Conservation (phyloP, 805 yeast genomes). For the Schizosaccharomyces octosporus region DNA sequence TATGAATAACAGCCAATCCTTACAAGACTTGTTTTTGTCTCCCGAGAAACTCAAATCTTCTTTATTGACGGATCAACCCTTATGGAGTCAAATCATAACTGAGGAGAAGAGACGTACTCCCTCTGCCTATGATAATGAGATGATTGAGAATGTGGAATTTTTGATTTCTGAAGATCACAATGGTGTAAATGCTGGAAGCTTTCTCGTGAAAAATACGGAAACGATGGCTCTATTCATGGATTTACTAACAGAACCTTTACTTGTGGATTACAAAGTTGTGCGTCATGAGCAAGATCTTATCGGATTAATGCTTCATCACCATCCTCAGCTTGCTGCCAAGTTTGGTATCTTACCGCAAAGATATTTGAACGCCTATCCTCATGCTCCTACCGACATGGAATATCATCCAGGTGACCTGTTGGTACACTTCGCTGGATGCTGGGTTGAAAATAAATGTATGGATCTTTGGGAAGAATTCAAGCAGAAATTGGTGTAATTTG, state of each 20-base stretch:
- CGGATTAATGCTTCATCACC: conserved; percentile 4
- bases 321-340: conserved; percentile 5
- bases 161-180: conserved; percentile 12
- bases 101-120: neutral
- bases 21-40: conserved; percentile 11
- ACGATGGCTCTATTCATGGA: conserved; percentile 11
- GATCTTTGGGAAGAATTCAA: conserved; percentile 2
- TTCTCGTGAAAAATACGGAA: conserved; percentile 10
- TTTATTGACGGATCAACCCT: conserved; percentile 4
- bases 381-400: conserved; percentile 3
- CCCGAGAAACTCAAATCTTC: conserved; percentile 10
- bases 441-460: conserved; percentile 4
- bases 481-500: no score
- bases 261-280: conserved; percentile 11
- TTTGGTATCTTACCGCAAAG: conserved; percentile 13
- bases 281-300: conserved; percentile 7
- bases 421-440: conserved; percentile 14
- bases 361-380: conserved; percentile 11
- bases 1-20: conserved; percentile 12
- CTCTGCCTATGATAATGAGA: neutral
- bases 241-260: conserved; percentile 12
- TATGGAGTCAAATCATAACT: neutral
- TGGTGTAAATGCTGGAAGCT: conserved; percentile 15
- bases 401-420: conserved; percentile 11
- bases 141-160: conserved; percentile 9